Evolutionary conservation across 2,329 filamentous ascomycete species (phyloP), one percentile per base, ranked within the genome.

Genomic region (Sclerotinia minor): DNA sequence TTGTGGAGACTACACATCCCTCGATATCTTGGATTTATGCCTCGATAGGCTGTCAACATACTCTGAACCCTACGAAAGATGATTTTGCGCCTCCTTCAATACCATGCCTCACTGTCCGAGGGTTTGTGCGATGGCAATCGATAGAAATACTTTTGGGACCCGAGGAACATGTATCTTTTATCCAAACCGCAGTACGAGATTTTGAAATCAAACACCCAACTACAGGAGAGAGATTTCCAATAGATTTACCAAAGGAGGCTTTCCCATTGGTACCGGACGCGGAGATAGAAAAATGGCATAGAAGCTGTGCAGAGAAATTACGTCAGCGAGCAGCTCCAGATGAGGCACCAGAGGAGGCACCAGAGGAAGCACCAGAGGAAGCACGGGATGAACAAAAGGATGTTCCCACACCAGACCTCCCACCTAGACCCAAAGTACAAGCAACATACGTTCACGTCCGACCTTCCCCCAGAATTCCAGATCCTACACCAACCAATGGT

Each of bases 111-210:
- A 96, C 94, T 47, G 83, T 85, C 0, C 86, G 87, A 75, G 95
- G 95, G 52, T 99, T 96, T 78, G 91, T 94, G 54, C 89, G 92
- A 77, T 99, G 94, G 94, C 90, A 97, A 81, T 92, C 92, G 0
- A 91, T 98, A 67, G 92, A 98, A 80, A 85, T 97, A 29, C 82
- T 98, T 47, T 85, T 98, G 1, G 91, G 89, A 1, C 95, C 95
- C 0, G 90, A 95, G 73, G 92, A 96, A 74, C 94, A 98, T 80
- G 90, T 93, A 0, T 87, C 87, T 0, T 94, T 93, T 74, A 79
- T 99, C 32, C 92, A 95, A 74, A 89, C 87, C 74, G 92, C 93
- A 0, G 90, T 96, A 4, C 84, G 85, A 69, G 83, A 90, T 71
- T 97, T 93, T 85, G 83, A 87, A 47, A 84, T 98, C 68, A 86